phyloP scores from a whole-genome alignment of 1,139 yeast species.

The Taiozyma sp. region DNA sequence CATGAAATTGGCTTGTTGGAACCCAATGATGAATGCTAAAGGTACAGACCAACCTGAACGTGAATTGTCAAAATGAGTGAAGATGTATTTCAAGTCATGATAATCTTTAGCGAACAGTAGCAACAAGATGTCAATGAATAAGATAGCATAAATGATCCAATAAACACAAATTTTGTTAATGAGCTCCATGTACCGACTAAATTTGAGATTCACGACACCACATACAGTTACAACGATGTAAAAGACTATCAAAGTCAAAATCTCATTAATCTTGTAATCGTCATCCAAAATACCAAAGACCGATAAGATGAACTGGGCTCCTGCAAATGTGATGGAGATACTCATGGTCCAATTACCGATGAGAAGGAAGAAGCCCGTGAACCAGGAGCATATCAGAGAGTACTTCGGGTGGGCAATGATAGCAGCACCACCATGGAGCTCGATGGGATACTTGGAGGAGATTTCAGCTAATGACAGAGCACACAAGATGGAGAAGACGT shows the following conservation, averaged over 20 bases:
- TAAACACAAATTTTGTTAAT: constrained; percentile 63
- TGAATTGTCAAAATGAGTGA: constrained; percentile 65
- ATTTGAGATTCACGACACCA: constrained; percentile 56
- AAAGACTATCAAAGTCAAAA: constrained; percentile 51
- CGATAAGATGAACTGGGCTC: constrained; percentile 64
- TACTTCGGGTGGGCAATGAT: constrained; percentile 54
- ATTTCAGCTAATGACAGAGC: constrained; percentile 67
- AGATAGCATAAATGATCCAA: constrained; percentile 74
- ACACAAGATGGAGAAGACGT: constrained; percentile 54
- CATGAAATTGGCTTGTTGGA: constrained; percentile 75
- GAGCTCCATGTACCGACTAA: constrained; percentile 51
- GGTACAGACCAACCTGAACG: constrained; percentile 66
- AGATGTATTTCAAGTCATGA: constrained; percentile 51
- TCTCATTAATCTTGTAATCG: constrained; percentile 50
- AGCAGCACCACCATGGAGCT: constrained; percentile 72
- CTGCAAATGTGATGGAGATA: constrained; percentile 66
- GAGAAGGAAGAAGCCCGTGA: constrained; percentile 68
- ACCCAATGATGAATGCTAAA: constrained; percentile 65
- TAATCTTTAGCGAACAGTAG: constrained; percentile 55
- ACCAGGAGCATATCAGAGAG: constrained; percentile 58
- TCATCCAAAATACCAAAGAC: constrained; percentile 56
- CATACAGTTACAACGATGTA: constrained; percentile 50
- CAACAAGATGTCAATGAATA: constrained; percentile 58
- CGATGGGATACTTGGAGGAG: constrained; percentile 68
- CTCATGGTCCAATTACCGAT: constrained; percentile 77